Base-by-base conservation (phyloP, 257 asterid species). In the Salvia splendens region DNA sequence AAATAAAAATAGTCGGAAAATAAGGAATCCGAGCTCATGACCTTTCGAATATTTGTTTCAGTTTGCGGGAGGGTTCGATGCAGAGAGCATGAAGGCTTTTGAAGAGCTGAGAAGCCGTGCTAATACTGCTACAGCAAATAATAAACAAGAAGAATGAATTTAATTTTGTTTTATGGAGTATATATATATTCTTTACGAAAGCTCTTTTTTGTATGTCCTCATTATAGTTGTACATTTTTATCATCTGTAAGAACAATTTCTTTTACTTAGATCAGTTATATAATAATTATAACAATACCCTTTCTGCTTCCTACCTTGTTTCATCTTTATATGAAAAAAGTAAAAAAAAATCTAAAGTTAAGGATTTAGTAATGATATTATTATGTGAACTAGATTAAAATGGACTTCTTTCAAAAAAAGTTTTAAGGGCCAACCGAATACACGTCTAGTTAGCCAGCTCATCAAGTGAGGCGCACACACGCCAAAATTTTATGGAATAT, bases 41-140 rank as follows among this genome's bases (percentile, higher is more conserved):
- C 42, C 51, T 69, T 38, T 38, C 4, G 61, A 65, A 40, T 33
- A 47, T 12, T 41, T 42, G 68, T 78, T 79, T 51, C 89, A 94
- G 99, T 94, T 94, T 78, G 96, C 96, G 28, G 99, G 99, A 82
- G 99, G 99, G 17, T 94, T 94, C 70, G 99, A 94, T 69, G 90
- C 93, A 14, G 99, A 91, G 68, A 94, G 97, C 79, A 94, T 94
- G 99, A 86, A 85, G 81, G 95, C 96, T 16, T 94, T 94, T 67
- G 99, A 91, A 85, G 99, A 91, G 75, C 81, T 94, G 61, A 85
- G 97, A 82, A 87, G 93, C 77, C 76, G 93, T 3, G 87, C 94
- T 61, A 75, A 64, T 32, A 46, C 77, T 61, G 68, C 85, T 43
- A 72, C 85, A 71, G 86, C 79, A 65, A 89, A 74, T n/a, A 52